Conservation (phyloP, 2,329 filamentous ascomycete species). For the Claviceps capensis region DNA sequence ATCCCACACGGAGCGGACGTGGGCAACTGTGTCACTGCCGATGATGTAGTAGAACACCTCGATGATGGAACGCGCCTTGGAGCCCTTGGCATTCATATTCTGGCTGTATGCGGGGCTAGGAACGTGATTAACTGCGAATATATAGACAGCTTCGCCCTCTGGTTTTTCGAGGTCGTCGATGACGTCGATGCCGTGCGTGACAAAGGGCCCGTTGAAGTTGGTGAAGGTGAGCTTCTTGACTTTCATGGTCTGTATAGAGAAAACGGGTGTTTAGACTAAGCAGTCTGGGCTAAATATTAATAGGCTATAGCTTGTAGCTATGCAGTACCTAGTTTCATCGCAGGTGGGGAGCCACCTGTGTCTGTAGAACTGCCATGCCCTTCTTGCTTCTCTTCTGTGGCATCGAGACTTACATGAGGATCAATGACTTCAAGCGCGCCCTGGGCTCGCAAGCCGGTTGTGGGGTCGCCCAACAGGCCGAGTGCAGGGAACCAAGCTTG, state of each 20-base stretch:
- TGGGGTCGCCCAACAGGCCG: constrained; percentile 25
- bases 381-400: too few relatives aligned
- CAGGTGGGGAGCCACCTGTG: neutral
- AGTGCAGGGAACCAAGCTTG: constrained; percentile 40
- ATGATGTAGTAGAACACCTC: constrained; percentile 44
- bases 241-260: constrained; percentile 8
- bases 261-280: neutral
- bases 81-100: constrained; percentile 12
- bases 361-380: neutral
- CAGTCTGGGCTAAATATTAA: neutral
- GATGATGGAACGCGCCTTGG: constrained; percentile 35
- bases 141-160: constrained; percentile 33
- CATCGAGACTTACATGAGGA: constrained; percentile 27
- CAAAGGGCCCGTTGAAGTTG: constrained; percentile 37
- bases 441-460: constrained; percentile 19
- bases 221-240: constrained; percentile 32
- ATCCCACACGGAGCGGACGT: constrained; percentile 40
- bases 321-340: neutral
- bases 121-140: constrained; percentile 47
- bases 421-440: constrained; percentile 40
- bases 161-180: constrained; percentile 30
- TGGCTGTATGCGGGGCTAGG: constrained; percentile 29
- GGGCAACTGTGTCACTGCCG: constrained; percentile 23
- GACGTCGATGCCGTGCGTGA: constrained; percentile 48
- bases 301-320: neutral